Conservation (phyloP, 208 protist species). For the Vickermania spadyakhi region DNA sequence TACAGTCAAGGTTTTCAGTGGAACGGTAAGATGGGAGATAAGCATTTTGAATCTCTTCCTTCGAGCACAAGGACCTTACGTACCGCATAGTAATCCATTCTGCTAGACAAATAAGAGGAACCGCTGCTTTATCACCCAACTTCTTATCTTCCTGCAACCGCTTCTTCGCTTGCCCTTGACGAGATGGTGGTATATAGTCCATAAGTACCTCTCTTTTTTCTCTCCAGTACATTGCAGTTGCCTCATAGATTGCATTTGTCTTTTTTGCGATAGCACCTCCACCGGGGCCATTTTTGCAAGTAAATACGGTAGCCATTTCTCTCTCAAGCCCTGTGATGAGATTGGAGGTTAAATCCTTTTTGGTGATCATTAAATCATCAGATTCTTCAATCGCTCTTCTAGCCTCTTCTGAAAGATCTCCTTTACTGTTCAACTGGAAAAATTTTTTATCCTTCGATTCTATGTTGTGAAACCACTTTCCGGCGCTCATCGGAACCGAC, state of each 20-base stretch:
- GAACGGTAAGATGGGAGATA: slow-evolving; percentile 6
- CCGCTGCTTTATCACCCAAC: neutral
- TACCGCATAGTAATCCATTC: slow-evolving; percentile 32
- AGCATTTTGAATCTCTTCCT: slow-evolving; percentile 14
- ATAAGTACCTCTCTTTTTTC: neutral
- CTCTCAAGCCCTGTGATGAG: neutral
- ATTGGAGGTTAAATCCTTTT: neutral
- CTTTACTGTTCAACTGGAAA: neutral
- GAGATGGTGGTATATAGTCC: neutral
- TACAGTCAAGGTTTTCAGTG: neutral
- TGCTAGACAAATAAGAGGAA: slow-evolving; percentile 33
- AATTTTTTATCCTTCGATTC: slow-evolving; percentile 3
- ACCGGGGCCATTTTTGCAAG: neutral
- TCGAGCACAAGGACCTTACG: slow-evolving; percentile 16
- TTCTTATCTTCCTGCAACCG: neutral
- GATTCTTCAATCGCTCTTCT: neutral
- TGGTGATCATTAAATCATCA: neutral
- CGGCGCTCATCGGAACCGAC: slow-evolving; percentile 14
- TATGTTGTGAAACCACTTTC: slow-evolving; percentile 16
- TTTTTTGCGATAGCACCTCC: neutral
- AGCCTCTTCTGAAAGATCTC: neutral
- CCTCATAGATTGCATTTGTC: neutral
- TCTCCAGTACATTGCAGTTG: neutral
- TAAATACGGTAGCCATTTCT: neutral
- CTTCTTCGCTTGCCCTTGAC: neutral